A percentile compares a stretch with the other conserved stretches of the same genome.
These are phyloP conservation scores for Trichoderma sp. DNA, from an alignment of 2,329 filamentous ascomycete species.

Conservation along the genomic window DNA sequence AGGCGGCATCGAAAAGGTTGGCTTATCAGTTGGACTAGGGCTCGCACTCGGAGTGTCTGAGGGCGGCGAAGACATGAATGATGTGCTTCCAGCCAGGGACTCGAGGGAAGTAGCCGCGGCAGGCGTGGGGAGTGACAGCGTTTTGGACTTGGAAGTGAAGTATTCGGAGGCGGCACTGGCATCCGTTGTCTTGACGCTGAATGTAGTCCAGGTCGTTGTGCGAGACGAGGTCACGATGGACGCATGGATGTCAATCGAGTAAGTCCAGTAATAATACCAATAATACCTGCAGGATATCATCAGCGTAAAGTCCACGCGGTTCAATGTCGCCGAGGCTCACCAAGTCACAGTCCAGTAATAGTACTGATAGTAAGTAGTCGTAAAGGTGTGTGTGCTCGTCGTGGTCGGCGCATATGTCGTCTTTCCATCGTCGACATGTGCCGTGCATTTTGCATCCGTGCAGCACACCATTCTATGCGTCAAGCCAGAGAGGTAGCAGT, in stretches of 20 bases:
- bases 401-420: conserved; percentile 31
- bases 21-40: neutral
- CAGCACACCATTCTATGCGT: conserved; percentile 31
- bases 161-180: conserved; percentile 29
- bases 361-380: conserved; percentile 25
- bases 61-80: conserved; percentile 11
- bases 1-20: neutral
- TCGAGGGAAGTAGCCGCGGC: conserved; percentile 33
- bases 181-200: conserved; percentile 33
- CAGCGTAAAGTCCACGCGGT: neutral
- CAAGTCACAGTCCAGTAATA: conserved; percentile 35
- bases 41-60: neutral
- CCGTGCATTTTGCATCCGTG: conserved; percentile 34
- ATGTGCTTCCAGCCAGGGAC: conserved; percentile 33
- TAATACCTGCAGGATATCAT: conserved; percentile 26
- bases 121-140: conserved; percentile 31
- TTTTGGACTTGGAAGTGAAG: conserved; percentile 31
- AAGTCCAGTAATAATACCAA: conserved; percentile 36
- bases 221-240: conserved; percentile 33
- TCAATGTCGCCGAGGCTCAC: neutral
- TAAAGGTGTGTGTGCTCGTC: conserved; percentile 29
- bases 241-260: conserved; percentile 30
- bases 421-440: conserved; percentile 31
- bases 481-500: conserved; percentile 28
- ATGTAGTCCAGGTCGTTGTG: conserved; percentile 27